These are phyloP conservation scores for Alloascoidea hylecoeti DNA, from an alignment of 805 yeast genomes.

Conservation along the genomic window DNA sequence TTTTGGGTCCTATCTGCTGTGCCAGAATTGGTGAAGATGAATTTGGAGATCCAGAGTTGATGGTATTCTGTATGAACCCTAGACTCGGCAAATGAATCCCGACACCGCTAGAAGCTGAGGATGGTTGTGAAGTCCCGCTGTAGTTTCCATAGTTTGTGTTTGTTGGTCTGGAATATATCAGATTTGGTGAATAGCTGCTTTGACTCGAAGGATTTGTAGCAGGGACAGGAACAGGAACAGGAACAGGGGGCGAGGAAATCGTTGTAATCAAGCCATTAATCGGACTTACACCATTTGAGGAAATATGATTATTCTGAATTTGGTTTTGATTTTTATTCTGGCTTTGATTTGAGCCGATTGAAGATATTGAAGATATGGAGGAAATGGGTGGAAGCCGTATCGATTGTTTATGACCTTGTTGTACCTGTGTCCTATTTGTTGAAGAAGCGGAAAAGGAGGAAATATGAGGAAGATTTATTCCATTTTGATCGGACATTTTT, in stretches of 20 bases:
- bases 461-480: not conserved
- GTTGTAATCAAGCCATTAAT: too few species aligned
- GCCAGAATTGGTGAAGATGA: not conserved
- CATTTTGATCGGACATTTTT: too few species aligned
- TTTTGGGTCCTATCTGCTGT: not conserved
- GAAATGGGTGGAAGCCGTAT: too few species aligned
- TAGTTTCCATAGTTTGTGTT: not conserved
- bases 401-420: not conserved
- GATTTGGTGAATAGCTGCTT: not conserved
- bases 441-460: not conserved
- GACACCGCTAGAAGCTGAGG: not conserved
- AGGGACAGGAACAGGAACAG: slow-evolving; percentile 1
- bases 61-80: not conserved
- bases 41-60: not conserved
- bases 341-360: not conserved
- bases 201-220: not conserved
- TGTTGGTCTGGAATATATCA: too few species aligned
- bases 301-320: not conserved
- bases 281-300: too few species aligned
- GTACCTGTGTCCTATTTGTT: not conserved
- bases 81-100: not conserved
- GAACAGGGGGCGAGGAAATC: too few species aligned
- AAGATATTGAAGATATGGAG: not conserved
- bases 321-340: too few species aligned
- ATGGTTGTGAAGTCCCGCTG: not conserved